A percentile compares a stretch with the other conserved stretches of the same genome.
Evolutionary conservation across 495 filamentous ascomycete species (phyloP).

Genomic region (Neurospora tetrasperma): DNA sequence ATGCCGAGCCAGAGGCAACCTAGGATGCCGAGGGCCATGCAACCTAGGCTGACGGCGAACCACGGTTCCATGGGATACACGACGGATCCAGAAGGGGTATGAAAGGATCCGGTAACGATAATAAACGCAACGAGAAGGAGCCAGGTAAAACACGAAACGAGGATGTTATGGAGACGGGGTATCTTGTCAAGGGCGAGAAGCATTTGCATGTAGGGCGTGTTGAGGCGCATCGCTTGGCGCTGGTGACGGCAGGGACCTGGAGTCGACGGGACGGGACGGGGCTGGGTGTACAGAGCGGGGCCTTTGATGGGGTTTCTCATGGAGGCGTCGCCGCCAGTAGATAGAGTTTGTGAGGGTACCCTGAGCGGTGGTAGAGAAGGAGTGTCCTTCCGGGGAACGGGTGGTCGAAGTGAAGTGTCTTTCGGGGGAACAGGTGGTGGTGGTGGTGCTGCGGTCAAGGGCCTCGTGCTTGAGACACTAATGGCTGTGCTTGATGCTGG

Average conservation of each 20-base stretch:
- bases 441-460: background rate
- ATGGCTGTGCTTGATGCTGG: background rate
- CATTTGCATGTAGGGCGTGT: conserved; percentile 29
- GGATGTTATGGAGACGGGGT: conserved; percentile 26
- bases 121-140: conserved; percentile 32
- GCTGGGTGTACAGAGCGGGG: background rate
- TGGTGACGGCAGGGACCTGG: background rate
- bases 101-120: conserved; percentile 28
- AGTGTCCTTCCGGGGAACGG: background rate
- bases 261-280: background rate
- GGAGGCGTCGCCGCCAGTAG: background rate
- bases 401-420: background rate
- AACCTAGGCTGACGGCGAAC: conserved; percentile 17
- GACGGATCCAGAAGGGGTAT: conserved; percentile 5
- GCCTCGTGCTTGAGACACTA: background rate
- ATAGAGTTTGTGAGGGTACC: background rate
- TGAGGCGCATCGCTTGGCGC: conserved; percentile 5
- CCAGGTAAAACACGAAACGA: conserved; percentile 23
- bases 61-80: conserved; percentile 2
- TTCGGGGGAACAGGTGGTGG: background rate
- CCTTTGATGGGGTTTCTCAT: background rate
- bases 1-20: conserved; percentile 15
- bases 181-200: conserved; percentile 29
- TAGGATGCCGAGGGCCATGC: conserved; percentile 17
- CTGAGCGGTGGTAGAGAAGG: background rate